Percentiles rank a stretch among this genome's conserved stretches.
Evolutionary conservation across 257 asterid species (phyloP).

Genomic region (Solanum chiquidenum): DNA sequence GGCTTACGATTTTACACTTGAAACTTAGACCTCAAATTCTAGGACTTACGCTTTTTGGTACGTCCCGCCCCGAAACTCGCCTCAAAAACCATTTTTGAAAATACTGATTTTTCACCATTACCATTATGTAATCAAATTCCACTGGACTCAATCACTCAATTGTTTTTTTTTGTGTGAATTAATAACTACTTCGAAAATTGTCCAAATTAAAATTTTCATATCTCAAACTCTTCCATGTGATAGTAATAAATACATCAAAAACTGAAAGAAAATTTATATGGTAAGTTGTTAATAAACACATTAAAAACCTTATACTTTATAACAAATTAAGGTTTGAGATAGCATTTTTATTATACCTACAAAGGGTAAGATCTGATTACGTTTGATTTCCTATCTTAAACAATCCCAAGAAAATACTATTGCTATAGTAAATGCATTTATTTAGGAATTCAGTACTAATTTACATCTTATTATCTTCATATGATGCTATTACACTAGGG

Average conservation of each 20-base stretch:
- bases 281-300: neutral
- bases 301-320: neutral
- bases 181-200: neutral
- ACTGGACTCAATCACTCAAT: neutral
- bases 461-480: neutral
- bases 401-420: neutral
- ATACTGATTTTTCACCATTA: neutral
- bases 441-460: neutral
- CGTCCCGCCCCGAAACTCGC: accelerated
- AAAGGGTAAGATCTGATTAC: neutral
- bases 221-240: neutral
- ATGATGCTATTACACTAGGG: too few relatives aligned
- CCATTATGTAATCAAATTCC: neutral
- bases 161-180: neutral
- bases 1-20: too few relatives aligned
- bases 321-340: neutral
- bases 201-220: neutral
- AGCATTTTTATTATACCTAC: neutral
- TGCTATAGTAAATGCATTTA: neutral
- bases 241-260: neutral
- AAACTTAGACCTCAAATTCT: too few relatives aligned
- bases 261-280: neutral
- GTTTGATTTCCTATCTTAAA: neutral
- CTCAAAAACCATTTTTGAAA: too few relatives aligned
- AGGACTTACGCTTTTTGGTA: too few relatives aligned